Percentiles rank a stretch among this genome's conserved stretches.
Conservation (phyloP, 139 green algal genomes). For the Gonium pectorale region DNA sequence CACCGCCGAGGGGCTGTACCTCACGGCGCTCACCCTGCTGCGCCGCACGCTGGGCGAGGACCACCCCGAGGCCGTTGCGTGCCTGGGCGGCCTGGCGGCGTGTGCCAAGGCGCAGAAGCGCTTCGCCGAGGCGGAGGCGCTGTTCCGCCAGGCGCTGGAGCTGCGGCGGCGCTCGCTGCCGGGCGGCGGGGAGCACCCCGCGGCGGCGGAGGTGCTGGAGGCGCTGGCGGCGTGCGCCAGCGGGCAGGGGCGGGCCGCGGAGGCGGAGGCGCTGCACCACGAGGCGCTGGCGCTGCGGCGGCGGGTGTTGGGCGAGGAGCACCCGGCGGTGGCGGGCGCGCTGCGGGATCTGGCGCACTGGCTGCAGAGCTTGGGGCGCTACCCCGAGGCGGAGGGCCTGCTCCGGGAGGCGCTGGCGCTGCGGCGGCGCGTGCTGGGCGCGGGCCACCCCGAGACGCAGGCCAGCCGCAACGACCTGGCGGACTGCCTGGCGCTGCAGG, state of each 20-base stretch:
- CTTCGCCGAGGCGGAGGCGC: not conserved
- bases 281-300: not conserved
- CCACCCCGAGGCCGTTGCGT: not conserved
- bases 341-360: not conserved
- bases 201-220: not conserved
- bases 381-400: constrained; percentile 4
- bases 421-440: not conserved
- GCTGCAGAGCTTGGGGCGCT: not conserved
- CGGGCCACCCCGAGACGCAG: not conserved
- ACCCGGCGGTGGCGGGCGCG: not conserved
- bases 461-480: not conserved
- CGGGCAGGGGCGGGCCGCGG: not conserved
- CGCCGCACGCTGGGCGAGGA: constrained; percentile 20
- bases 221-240: not conserved
- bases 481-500: not conserved
- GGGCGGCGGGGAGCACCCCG: constrained; percentile 33
- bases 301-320: constrained; percentile 21
- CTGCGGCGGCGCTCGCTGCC: not conserved
- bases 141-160: constrained; percentile 2
- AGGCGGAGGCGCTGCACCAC: not conserved
- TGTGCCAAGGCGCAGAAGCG: not conserved
- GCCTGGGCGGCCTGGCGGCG: not conserved
- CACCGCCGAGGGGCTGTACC: not conserved
- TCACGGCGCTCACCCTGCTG: not conserved
- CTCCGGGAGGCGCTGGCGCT: not conserved